phyloP scores from a whole-genome alignment of 2,329 filamentous ascomycete genomes.

The Penicillium brasilianum region DNA sequence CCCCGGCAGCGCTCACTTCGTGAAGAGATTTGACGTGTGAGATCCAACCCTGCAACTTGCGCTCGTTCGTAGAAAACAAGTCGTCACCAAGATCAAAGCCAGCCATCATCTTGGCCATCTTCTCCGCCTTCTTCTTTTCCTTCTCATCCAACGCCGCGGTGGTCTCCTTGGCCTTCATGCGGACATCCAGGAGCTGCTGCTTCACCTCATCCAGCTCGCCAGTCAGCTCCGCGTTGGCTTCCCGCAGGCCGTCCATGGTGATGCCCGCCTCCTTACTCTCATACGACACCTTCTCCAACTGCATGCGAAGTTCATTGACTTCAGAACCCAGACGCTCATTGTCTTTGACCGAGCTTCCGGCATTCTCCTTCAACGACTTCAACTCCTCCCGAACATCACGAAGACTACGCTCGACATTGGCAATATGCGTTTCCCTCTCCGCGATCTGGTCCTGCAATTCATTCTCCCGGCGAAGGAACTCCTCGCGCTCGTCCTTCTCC shows the following conservation, averaged over 20 bases:
- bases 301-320: constrained; percentile 93
- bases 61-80: constrained; percentile 91
- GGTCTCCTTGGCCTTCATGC: constrained; percentile 95
- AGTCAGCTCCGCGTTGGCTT: constrained; percentile 92
- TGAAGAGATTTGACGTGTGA: constrained; percentile 79
- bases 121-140: constrained; percentile 97
- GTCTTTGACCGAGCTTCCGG: constrained; percentile 80
- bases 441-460: constrained; percentile 96
- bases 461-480: constrained; percentile 93
- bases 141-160: constrained; percentile 91
- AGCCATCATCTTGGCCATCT: constrained; percentile 99
- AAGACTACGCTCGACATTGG: constrained; percentile 77
- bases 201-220: constrained; percentile 92
- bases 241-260: constrained; percentile 96
- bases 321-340: constrained; percentile 87
- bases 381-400: constrained; percentile 87
- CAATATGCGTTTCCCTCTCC: constrained; percentile 84
- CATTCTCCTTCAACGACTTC: constrained; percentile 80
- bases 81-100: constrained; percentile 93
- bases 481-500: constrained; percentile 95
- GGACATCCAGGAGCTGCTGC: constrained; percentile 91
- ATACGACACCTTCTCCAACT: constrained; percentile 91
- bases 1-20: constrained; percentile 75
- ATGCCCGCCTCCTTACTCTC: constrained; percentile 97
- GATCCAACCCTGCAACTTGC: constrained; percentile 80